Percentiles rank a stretch among this genome's conserved stretches.
Evolutionary conservation across 805 yeast species (phyloP).

Genomic region (Suhomyces sp.): DNA sequence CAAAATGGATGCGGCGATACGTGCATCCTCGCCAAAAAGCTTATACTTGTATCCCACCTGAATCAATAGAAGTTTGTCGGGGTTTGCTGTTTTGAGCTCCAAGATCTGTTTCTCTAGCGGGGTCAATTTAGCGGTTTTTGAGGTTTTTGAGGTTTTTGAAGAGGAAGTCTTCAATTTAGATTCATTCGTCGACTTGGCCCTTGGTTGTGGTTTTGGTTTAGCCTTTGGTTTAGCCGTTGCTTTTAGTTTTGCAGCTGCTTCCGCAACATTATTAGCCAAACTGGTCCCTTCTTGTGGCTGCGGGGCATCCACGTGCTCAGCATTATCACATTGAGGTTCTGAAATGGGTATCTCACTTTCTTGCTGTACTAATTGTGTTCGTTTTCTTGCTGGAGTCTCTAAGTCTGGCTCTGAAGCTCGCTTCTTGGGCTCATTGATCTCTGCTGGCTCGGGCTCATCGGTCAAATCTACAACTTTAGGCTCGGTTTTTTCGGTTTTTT

Average conservation of each 20-base stretch:
- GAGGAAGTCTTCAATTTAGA: not conserved
- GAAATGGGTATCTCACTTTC: not conserved
- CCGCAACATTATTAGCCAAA: not conserved
- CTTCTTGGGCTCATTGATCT: slow-evolving; percentile 1
- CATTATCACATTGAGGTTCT: no score
- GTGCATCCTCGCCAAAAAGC: slow-evolving; percentile 84
- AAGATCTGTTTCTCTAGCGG: slow-evolving; percentile 80
- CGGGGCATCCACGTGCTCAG: not conserved
- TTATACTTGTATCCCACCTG: slow-evolving; percentile 93
- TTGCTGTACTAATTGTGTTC: not conserved
- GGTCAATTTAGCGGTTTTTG: slow-evolving; percentile 31
- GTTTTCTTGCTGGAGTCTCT: not conserved
- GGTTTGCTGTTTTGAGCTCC: slow-evolving; percentile 56
- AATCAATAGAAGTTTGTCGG: slow-evolving; percentile 70
- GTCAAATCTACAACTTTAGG: not conserved
- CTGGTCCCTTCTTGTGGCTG: not conserved
- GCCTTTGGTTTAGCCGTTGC: not conserved
- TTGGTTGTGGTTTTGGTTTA: not conserved
- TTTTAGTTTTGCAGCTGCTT: not conserved
- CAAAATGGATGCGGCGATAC: slow-evolving; percentile 58
- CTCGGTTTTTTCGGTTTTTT: not conserved
- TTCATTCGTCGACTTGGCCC: not conserved
- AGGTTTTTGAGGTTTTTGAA: not conserved
- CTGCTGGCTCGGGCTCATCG: not conserved
- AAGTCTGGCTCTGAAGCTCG: slow-evolving; percentile 2